A percentile compares a stretch with the other conserved stretches of the same genome.
phyloP scores from a whole-genome alignment of 306 rosid genomes.

The Vigna mungo region DNA sequence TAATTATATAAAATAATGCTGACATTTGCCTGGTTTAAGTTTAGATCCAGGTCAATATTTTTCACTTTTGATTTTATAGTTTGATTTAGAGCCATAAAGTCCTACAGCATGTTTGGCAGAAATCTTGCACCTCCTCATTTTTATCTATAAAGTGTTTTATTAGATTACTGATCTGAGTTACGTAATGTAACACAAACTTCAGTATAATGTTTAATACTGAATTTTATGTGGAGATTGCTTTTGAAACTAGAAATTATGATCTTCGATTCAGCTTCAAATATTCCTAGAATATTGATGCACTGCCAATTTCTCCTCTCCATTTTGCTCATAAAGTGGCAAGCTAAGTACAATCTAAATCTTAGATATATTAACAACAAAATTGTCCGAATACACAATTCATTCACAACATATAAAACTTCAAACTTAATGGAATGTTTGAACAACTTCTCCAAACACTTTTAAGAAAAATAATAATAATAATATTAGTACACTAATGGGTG shows the following conservation, averaged over 20 bases:
- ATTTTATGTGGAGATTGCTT: background rate
- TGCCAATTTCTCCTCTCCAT: background rate
- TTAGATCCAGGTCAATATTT: conserved; percentile 27
- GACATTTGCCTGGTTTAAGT: conserved; percentile 22
- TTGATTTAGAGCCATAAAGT: conserved; percentile 19
- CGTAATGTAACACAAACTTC: conserved; percentile 6
- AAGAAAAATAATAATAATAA: too few relatives aligned
- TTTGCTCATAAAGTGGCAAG: background rate
- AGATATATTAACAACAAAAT: too few relatives aligned
- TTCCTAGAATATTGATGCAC: background rate
- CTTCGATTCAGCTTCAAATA: background rate
- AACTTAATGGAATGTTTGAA: too few relatives aligned
- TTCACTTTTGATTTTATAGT: conserved; percentile 8
- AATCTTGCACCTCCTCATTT: conserved; percentile 33
- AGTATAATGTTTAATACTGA: background rate
- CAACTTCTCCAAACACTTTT: too few relatives aligned
- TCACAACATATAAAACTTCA: too few relatives aligned
- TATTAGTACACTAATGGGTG: too few relatives aligned
- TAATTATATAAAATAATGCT: conserved; percentile 41
- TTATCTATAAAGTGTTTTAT: conserved; percentile 7
- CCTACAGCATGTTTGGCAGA: conserved; percentile 11
- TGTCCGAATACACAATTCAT: too few relatives aligned
- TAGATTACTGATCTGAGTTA: background rate
- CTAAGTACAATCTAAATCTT: background rate
- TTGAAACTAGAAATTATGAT: background rate